Evolutionary conservation across 75 land plant genomes (phyloP).

Genomic region (Cupressus sempervirens): DNA sequence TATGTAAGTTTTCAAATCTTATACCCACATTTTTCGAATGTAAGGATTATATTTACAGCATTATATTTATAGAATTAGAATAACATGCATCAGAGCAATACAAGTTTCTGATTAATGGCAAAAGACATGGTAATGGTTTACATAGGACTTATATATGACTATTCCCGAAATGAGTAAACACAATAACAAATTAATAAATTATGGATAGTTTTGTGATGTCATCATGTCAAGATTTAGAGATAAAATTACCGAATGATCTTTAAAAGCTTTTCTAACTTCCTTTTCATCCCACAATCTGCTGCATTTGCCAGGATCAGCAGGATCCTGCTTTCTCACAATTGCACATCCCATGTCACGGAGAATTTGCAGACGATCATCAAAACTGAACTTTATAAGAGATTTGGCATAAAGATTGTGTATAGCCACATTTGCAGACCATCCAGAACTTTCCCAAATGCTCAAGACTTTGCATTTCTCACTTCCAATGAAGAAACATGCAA

Average conservation of each 20-base stretch:
- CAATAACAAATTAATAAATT: not conserved
- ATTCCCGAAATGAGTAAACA: not conserved
- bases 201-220: not conserved
- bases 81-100: not conserved
- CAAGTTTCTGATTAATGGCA: not conserved
- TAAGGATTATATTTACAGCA: not conserved
- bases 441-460: slow-evolving; percentile 12
- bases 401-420: slow-evolving; percentile 12
- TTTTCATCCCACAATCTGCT: slow-evolving; percentile 16
- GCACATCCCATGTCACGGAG: slow-evolving; percentile 23
- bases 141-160: not conserved
- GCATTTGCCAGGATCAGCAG: not conserved
- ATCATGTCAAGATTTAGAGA: not conserved
- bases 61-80: not conserved
- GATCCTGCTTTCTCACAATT: slow-evolving; percentile 8
- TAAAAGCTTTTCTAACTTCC: slow-evolving; percentile 1
- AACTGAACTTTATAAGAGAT: slow-evolving; percentile 17
- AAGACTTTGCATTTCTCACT: not conserved
- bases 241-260: not conserved
- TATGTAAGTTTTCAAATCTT: not conserved
- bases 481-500: slow-evolving; percentile 20
- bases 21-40: not conserved
- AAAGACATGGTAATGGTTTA: not conserved
- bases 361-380: not conserved
- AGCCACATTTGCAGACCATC: not conserved